These are phyloP conservation scores for Tardiomyces digboiensis DNA, from an alignment of 1,139 yeast species.

Conservation along the genomic window DNA sequence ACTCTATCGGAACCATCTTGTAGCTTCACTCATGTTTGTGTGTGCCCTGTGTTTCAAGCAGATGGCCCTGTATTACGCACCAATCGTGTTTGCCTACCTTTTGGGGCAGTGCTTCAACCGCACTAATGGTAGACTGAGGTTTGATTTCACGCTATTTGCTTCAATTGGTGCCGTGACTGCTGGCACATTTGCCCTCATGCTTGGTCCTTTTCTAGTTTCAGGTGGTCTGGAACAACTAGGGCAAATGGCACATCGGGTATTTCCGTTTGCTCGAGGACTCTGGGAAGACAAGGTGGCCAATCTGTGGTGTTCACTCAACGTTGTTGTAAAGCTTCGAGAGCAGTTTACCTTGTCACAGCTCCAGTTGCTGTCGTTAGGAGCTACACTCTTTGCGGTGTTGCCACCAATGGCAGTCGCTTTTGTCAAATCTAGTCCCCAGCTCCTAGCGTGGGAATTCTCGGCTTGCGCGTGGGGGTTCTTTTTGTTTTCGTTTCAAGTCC, in stretches of 20 bases:
- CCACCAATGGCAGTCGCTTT: slow-evolving; percentile 57
- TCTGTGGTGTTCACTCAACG: slow-evolving; percentile 90
- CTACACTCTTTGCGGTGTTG: slow-evolving; percentile 55
- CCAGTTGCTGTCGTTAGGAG: slow-evolving; percentile 48
- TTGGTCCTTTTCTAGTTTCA: slow-evolving; percentile 52
- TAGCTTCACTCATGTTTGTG: slow-evolving; percentile 77
- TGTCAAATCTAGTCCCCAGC: slow-evolving; percentile 32
- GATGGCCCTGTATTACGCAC: slow-evolving; percentile 92
- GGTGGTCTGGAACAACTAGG: slow-evolving; percentile 28
- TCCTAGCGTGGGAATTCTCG: slow-evolving; percentile 65
- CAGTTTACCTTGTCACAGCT: slow-evolving; percentile 49
- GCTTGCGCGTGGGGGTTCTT: slow-evolving; percentile 84
- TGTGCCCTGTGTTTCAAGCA: slow-evolving; percentile 80
- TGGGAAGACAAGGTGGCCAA: slow-evolving; percentile 98
- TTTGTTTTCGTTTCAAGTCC: slow-evolving; percentile 91
- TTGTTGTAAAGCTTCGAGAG: slow-evolving; percentile 58
- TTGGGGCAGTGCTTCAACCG: slow-evolving; percentile 39
- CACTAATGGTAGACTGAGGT: slow-evolving; percentile 12
- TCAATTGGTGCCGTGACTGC: slow-evolving; percentile 57
- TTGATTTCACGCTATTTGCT: slow-evolving; percentile 37
- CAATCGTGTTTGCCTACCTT: slow-evolving; percentile 73
- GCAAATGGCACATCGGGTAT: slow-evolving; percentile 53
- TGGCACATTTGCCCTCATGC: slow-evolving; percentile 39
- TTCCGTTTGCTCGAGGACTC: slow-evolving; percentile 87
- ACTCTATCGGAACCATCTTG: slow-evolving; percentile 30